phyloP scores from a whole-genome alignment of 768 basidiomycete species.

The Tricholoma flavovirens region DNA sequence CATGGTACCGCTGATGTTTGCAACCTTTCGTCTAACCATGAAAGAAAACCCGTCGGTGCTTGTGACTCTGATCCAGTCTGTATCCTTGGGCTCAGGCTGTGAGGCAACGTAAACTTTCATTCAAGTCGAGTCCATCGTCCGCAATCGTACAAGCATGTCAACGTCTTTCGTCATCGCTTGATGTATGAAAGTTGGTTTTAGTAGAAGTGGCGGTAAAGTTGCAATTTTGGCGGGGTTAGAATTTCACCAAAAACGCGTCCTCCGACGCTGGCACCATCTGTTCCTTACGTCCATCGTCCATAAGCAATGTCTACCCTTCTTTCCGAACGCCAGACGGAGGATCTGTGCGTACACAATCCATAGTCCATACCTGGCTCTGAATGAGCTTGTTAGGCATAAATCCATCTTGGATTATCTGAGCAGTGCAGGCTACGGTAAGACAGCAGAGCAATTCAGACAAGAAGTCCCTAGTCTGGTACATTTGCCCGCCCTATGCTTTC shows the following conservation, averaged over 20 bases:
- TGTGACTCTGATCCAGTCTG: conserved; percentile 71
- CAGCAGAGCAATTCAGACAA: conserved; percentile 26
- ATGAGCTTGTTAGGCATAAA: conserved; percentile 22
- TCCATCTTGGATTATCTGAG: conserved; percentile 32
- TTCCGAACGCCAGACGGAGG: conserved; percentile 10
- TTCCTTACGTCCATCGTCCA: not conserved
- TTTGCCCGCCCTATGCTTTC: not conserved
- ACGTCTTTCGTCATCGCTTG: conserved; percentile 13
- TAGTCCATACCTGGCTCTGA: not conserved
- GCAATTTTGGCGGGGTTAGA: not conserved
- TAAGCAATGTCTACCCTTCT: conserved; percentile 6
- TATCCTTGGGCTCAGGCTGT: conserved; percentile 21
- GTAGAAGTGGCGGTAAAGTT: not conserved
- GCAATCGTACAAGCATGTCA: conserved; percentile 12
- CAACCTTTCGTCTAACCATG: conserved; percentile 70
- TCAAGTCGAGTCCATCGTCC: not conserved
- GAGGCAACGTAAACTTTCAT: not conserved
- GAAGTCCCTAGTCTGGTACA: conserved; percentile 18
- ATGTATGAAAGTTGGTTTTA: not conserved
- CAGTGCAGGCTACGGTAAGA: conserved; percentile 25
- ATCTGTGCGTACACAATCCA: conserved; percentile 6
- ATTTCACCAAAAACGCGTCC: not conserved
- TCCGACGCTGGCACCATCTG: too few relatives aligned
- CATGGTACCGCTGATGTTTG: conserved; percentile 75
- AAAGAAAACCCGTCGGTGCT: conserved; percentile 80